Evolutionary conservation across 441 rosid genomes (phyloP), one percentile per base, ranked within the genome.

Genomic region (Euphorbia celastroides): DNA sequence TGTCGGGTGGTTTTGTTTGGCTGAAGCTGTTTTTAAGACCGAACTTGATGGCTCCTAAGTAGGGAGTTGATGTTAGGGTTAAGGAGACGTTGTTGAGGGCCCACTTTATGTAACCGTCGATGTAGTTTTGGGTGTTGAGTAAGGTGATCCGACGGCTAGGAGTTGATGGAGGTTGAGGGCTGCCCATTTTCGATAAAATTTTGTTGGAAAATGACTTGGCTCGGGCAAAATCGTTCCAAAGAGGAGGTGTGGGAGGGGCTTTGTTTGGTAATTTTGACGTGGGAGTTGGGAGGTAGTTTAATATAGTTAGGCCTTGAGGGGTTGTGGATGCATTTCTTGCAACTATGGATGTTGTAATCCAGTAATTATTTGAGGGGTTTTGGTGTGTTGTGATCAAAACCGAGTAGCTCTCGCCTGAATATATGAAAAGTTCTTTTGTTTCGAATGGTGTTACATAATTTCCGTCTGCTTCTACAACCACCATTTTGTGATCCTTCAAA

Each of bases 391-490:
- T 78, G 5, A 89, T 48, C 8, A 92, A 68, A 3, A 89, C 83
- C 0, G 98, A 92, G 81, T 89, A 89, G 70, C 74, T 88, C 57
- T 92, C 95, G 64, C 98, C 98, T 17, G 95, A 89, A 50, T 89
- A 85, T 31, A 89, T 82, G 70, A 85, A 89, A 41, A 92, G 19
- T 22, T 86, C 84, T 5, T 73, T 66, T 2, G 81, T 82, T 25
- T 19, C 20, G 60, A 89, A 92, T 34, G 95, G 95, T 44, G 78
- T 70, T 2, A 92, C 75, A 66, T 92, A 82, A 66, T 86, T 88
- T 25, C 87, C 96, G 77, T 92, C 98, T 0, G 95, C 98, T 76
- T 88, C 96, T 25, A 92, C 93, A 66, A 86, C 93, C 48, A 77
- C 25, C 82, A 92, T 77, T 58, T 79, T 88, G 81, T 89, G 95